Conservation (phyloP, 495 filamentous ascomycete species). For the Neurospora sp. region DNA sequence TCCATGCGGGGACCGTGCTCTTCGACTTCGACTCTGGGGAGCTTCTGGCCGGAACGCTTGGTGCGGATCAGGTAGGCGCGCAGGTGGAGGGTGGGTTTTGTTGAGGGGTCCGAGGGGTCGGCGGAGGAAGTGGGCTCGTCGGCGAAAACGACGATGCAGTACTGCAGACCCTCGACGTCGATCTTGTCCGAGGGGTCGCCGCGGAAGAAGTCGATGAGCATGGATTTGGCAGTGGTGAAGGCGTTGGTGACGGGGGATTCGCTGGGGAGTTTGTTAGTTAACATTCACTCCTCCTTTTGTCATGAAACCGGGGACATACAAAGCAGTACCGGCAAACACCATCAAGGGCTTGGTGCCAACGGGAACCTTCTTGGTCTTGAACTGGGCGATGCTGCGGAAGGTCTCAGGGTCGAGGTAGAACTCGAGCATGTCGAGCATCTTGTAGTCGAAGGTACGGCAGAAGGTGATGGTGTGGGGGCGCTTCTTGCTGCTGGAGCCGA, state of each 20-base stretch:
- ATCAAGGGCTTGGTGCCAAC: constrained; percentile 82
- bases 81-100: constrained; percentile 65
- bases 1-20: constrained; percentile 95
- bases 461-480: constrained; percentile 81
- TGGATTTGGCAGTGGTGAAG: constrained; percentile 74
- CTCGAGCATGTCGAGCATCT: constrained; percentile 90
- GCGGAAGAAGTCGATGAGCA: constrained; percentile 86
- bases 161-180: constrained; percentile 90
- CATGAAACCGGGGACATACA: constrained; percentile 21
- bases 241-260: constrained; percentile 63
- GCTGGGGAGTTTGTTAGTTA: constrained; percentile 6
- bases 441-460: constrained; percentile 69
- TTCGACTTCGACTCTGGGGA: constrained; percentile 86
- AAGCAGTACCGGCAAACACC: constrained; percentile 72
- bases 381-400: constrained; percentile 58
- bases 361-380: constrained; percentile 73
- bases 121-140: constrained; percentile 47
- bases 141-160: constrained; percentile 70
- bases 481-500: constrained; percentile 82
- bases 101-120: constrained; percentile 36
- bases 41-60: constrained; percentile 71
- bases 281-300: background rate
- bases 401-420: constrained; percentile 60
- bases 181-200: constrained; percentile 57
- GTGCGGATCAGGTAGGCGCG: constrained; percentile 77